phyloP scores from a whole-genome alignment of 176 grass and related monocot genomes.

The Otatea glauca region DNA sequence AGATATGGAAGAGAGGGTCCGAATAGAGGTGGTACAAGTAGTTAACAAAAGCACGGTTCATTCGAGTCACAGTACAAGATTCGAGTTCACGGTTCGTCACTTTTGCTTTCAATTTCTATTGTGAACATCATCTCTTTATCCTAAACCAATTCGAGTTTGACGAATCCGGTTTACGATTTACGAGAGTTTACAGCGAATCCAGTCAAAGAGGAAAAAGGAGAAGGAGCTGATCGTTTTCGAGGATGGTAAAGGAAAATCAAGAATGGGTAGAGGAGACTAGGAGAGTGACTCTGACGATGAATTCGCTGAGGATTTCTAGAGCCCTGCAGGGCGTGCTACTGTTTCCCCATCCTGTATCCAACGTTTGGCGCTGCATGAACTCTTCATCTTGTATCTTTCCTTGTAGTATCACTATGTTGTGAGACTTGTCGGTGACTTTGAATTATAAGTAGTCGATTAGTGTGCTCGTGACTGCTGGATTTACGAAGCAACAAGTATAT shows the following conservation, averaged over 20 bases:
- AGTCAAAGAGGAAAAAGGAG: too few relatives aligned
- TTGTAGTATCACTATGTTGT: not conserved
- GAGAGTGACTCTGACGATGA: not conserved
- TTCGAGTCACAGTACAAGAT: too few relatives aligned
- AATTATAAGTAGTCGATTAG: not conserved
- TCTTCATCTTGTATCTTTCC: not conserved
- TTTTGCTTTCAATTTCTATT: too few relatives aligned
- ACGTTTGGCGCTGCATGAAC: not conserved
- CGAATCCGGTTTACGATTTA: too few relatives aligned
- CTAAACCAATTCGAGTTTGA: too few relatives aligned
- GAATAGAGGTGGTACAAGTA: not conserved
- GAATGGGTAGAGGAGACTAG: constrained; percentile 18
- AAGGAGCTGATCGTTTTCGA: constrained; percentile 1
- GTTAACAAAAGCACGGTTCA: too few relatives aligned
- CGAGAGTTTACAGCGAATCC: too few relatives aligned
- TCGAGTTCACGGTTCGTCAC: too few relatives aligned
- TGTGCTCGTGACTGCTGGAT: constrained; percentile 1
- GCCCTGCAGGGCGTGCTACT: not conserved
- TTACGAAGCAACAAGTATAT: not conserved
- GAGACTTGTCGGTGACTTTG: not conserved
- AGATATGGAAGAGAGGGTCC: not conserved
- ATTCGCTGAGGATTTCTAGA: not conserved
- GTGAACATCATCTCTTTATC: too few relatives aligned
- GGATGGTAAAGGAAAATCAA: constrained; percentile 20
- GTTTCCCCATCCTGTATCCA: not conserved